phyloP scores from a whole-genome alignment of 139 green algal genomes.

The Auxenochlorella pyrenoidosa region DNA sequence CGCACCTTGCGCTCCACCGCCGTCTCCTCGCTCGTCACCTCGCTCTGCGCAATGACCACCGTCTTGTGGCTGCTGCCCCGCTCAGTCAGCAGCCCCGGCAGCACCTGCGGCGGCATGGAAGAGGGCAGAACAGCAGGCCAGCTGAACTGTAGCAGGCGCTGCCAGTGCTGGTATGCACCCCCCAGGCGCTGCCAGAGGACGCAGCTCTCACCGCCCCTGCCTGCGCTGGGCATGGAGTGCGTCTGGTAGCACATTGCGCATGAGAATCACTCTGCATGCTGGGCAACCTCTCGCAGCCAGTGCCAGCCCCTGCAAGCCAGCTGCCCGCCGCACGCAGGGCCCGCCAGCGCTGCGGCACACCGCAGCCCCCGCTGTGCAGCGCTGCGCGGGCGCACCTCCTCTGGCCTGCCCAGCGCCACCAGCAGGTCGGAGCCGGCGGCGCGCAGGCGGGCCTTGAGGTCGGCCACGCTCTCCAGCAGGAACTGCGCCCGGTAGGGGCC shows the following conservation, averaged over 20 bases:
- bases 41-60: slow-evolving; percentile 74
- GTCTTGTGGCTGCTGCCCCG: slow-evolving; percentile 3
- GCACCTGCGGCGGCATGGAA: not conserved
- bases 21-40: slow-evolving; percentile 85
- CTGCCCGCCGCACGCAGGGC: no score
- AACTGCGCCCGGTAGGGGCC: slow-evolving; percentile 83
- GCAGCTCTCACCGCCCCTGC: no score
- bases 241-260: no score
- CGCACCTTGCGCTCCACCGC: slow-evolving; percentile 65
- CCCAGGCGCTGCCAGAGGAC: no score
- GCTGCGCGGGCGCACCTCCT: slow-evolving; percentile 55
- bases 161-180: no score
- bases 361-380: not conserved
- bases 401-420: slow-evolving; percentile 78
- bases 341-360: not conserved
- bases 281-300: no score
- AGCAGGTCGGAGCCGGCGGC: slow-evolving; percentile 78
- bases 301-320: no score
- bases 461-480: slow-evolving; percentile 83
- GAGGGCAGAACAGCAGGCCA: not conserved
- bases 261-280: no score
- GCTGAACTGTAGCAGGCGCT: not conserved
- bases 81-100: slow-evolving; percentile 21
- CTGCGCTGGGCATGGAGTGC: no score
- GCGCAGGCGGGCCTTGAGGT: slow-evolving; percentile 73